These are phyloP conservation scores for Umbelopsis sp. DNA, from an alignment of 192 early-diverging fungal genomes.

Conservation along the genomic window DNA sequence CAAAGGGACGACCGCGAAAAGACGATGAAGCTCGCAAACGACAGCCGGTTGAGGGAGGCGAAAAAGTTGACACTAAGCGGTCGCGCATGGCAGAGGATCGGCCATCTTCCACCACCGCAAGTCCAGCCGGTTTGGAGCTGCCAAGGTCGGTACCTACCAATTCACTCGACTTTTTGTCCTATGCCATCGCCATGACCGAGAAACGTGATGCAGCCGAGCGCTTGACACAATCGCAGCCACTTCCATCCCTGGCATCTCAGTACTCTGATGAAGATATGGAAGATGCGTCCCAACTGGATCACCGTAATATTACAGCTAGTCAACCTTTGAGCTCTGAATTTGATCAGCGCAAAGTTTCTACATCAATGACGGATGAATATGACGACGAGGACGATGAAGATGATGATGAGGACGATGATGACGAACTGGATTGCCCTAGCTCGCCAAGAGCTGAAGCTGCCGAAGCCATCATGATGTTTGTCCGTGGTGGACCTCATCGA, in stretches of 20 bases:
- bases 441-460: conserved; percentile 39
- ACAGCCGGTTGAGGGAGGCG: neutral
- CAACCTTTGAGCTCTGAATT: neutral
- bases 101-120: neutral
- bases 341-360: neutral
- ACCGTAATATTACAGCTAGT: neutral
- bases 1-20: neutral
- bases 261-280: conserved; percentile 17
- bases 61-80: neutral
- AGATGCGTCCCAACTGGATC: neutral
- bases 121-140: neutral
- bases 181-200: conserved; percentile 38
- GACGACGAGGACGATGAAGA: neutral
- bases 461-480: conserved; percentile 42
- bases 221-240: neutral
- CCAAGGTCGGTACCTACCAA: neutral
- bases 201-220: conserved; percentile 14
- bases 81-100: neutral
- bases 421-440: conserved; percentile 4
- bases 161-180: conserved; percentile 37
- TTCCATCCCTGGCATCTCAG: neutral
- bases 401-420: conserved; percentile 1
- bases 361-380: conserved; percentile 6
- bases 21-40: neutral
- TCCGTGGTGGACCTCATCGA: conserved; percentile 8